A percentile compares a stretch with the other conserved stretches of the same genome.
Evolutionary conservation across 2,329 filamentous ascomycete genomes (phyloP).

Genomic region (Talaromyces rugulosus): DNA sequence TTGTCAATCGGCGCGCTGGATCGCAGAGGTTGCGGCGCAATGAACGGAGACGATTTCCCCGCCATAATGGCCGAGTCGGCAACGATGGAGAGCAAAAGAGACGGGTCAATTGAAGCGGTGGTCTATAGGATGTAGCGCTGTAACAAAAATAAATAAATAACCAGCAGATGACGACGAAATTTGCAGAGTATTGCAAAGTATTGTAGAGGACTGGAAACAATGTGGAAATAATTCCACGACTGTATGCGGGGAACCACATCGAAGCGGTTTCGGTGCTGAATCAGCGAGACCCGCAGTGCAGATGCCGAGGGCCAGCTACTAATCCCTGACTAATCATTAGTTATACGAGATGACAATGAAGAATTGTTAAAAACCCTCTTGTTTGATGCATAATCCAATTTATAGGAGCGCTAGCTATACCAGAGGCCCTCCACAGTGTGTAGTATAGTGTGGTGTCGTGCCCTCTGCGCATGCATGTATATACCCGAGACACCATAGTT

Average conservation of each 20-base stretch:
- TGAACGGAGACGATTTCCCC: conserved; percentile 51
- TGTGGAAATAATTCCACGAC: neutral
- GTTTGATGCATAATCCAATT: neutral
- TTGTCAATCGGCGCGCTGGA: conserved; percentile 18
- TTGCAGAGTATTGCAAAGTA: neutral
- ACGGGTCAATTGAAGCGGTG: neutral
- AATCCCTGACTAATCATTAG: neutral
- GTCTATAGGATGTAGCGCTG: neutral
- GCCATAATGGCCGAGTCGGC: conserved; percentile 39
- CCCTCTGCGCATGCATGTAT: neutral
- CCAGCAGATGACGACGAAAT: neutral
- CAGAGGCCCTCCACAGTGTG: neutral
- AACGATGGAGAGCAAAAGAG: neutral
- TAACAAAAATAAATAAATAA: neutral
- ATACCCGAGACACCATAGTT: neutral
- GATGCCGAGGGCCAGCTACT: neutral
- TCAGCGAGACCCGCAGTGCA: neutral
- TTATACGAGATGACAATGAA: neutral
- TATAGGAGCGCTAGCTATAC: neutral
- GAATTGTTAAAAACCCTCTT: neutral
- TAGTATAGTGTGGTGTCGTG: neutral
- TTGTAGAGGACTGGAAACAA: neutral
- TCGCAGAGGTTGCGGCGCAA: conserved; percentile 37
- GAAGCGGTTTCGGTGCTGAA: neutral
- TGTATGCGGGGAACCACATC: neutral